Evolutionary conservation across 495 filamentous ascomycete genomes (phyloP).

Genomic region (Aspergillus cavernicola): DNA sequence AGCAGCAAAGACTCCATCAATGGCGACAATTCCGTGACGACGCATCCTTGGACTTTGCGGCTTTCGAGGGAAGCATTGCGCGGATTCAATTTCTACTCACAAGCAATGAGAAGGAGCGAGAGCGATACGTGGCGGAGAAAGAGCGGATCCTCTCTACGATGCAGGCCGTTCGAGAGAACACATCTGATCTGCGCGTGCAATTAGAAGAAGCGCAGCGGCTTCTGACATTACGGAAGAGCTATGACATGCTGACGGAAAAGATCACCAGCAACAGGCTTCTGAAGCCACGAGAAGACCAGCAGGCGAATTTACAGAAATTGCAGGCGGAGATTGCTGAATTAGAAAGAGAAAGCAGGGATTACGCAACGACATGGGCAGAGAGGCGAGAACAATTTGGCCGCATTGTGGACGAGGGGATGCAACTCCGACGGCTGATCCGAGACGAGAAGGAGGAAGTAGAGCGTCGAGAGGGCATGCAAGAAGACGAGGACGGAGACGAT

Average conservation of each 20-base stretch:
- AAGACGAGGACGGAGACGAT: slow-evolving; percentile 69
- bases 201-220: slow-evolving; percentile 72
- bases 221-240: slow-evolving; percentile 75
- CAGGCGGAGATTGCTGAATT: slow-evolving; percentile 85
- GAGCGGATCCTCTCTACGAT: slow-evolving; percentile 69
- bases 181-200: slow-evolving; percentile 61
- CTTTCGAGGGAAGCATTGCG: slow-evolving; percentile 81
- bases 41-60: slow-evolving; percentile 81
- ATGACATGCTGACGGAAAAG: slow-evolving; percentile 79
- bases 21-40: slow-evolving; percentile 70
- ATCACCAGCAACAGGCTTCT: slow-evolving; percentile 80
- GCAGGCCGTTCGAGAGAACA: slow-evolving; percentile 73
- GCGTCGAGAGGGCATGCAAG: slow-evolving; percentile 73
- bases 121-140: slow-evolving; percentile 80
- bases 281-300: slow-evolving; percentile 78
- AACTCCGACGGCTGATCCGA: slow-evolving; percentile 77
- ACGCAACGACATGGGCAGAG: slow-evolving; percentile 80
- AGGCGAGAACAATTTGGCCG: slow-evolving; percentile 81
- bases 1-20: slow-evolving; percentile 49
- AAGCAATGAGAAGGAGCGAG: slow-evolving; percentile 80
- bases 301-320: slow-evolving; percentile 71
- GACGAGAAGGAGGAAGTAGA: slow-evolving; percentile 93
- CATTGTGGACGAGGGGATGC: slow-evolving; percentile 88
- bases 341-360: slow-evolving; percentile 76
- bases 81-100: slow-evolving; percentile 83